These are phyloP conservation scores for Helicostylum pulchrum DNA, from an alignment of 192 early-diverging fungal species.

Conservation along the genomic window DNA sequence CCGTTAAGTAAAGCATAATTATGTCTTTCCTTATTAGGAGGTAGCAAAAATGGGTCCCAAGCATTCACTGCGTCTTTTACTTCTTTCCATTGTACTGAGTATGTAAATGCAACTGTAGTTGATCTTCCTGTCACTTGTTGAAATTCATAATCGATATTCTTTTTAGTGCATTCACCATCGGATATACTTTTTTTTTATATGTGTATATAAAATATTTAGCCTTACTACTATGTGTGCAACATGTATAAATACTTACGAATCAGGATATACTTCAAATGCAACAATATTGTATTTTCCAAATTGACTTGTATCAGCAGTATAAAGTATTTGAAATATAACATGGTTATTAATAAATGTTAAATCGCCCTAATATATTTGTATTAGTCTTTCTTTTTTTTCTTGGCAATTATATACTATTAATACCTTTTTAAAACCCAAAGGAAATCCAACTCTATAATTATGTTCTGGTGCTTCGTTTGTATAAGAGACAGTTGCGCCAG, in stretches of 20 bases:
- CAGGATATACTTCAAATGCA: constrained; percentile 71
- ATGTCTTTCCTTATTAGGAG: constrained; percentile 52
- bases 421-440: constrained; percentile 27
- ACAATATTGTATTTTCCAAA: constrained; percentile 38
- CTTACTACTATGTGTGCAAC: neutral
- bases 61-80: constrained; percentile 50
- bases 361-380: neutral
- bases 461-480: constrained; percentile 30
- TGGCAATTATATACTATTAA: neutral
- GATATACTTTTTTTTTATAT: neutral
- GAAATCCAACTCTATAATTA: constrained; percentile 29
- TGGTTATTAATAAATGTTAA: constrained; percentile 64
- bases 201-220: neutral
- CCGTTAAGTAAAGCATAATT: constrained; percentile 74
- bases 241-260: constrained; percentile 41
- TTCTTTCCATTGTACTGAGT: constrained; percentile 71
- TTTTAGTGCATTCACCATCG: constrained; percentile 17
- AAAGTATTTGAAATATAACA: constrained; percentile 57
- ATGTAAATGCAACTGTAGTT: constrained; percentile 55
- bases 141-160: constrained; percentile 31
- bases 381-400: neutral
- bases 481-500: constrained; percentile 33
- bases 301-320: constrained; percentile 41
- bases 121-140: constrained; percentile 36
- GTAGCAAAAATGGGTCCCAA: constrained; percentile 64